These are phyloP conservation scores for Plantago ovata DNA, from an alignment of 257 asterid species.

Conservation along the genomic window DNA sequence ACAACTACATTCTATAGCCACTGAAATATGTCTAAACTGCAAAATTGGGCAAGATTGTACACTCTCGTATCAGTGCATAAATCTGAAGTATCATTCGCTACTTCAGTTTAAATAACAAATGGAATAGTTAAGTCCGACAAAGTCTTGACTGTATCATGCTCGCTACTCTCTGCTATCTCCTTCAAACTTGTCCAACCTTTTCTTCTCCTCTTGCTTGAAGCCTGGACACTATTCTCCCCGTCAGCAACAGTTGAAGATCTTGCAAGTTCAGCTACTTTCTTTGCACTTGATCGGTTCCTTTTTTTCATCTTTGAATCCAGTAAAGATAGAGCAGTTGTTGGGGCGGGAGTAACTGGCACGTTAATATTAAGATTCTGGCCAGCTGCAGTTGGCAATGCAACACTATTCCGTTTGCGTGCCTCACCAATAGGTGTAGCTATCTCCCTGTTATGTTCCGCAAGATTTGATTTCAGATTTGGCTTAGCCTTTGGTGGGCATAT, in stretches of 20 bases:
- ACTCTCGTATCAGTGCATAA: too few relatives aligned
- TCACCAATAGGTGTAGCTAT: constrained; percentile 3
- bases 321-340: constrained; percentile 24
- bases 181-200: constrained; percentile 69
- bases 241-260: constrained; percentile 20
- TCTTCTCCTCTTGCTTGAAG: constrained; percentile 52
- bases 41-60: too few relatives aligned
- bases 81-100: background rate
- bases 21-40: too few relatives aligned
- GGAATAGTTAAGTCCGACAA: constrained; percentile 39
- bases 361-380: constrained; percentile 24
- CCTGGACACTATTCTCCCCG: constrained; percentile 20
- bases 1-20: too few relatives aligned
- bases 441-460: constrained; percentile 15
- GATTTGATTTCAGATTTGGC: constrained; percentile 20
- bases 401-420: constrained; percentile 12
- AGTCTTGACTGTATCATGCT: constrained; percentile 27
- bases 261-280: constrained; percentile 29
- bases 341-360: constrained; percentile 44
- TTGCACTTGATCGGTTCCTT: constrained; percentile 19
- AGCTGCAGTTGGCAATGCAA: constrained; percentile 26
- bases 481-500: constrained; percentile 44
- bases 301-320: constrained; percentile 60
- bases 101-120: constrained; percentile 28
- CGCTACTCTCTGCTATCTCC: constrained; percentile 52